Evolutionary conservation across 2,329 filamentous ascomycete genomes (phyloP), one percentile per base, ranked within the genome.

Genomic region (Microcera coccophila): DNA sequence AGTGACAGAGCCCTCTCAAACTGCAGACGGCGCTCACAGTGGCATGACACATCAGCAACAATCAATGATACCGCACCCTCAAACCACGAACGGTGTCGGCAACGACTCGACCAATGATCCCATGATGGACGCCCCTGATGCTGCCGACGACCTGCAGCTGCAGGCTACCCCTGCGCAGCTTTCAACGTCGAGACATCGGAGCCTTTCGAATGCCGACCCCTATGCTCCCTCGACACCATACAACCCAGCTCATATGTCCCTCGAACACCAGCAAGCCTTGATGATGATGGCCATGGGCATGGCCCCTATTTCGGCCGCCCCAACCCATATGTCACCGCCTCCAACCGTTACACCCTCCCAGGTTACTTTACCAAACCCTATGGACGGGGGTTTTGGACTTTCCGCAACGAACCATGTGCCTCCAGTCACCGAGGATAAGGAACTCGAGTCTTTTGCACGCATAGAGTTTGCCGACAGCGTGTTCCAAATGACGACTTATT

Each of bases 401-500:
- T 45, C 53, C 4, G 51, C 60, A 8, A 57, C 57, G 45, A 63
- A 60, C 41, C 59, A 65, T 31, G 55, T 62, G 28, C 62, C 62
- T 12, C 65, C 67, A 40, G 52, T 60, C 38, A 60, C 53, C n/a
- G 49, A 62, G 7, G 61, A 65, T 16, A 70, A 72, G 52, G 67
- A 64, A 36, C 63, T 81, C 12, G 74, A 79, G 55, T 79, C 76
- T 3, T 81, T 79, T 60, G 77, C 77, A 33, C 70, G 73, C 39
- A 70, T 90, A 47, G 78, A 82, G 55, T 90, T 90, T 60, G 75
- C 78, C 52, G 86, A 90, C 68, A 84, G 85, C 59, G 77, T 82
- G 42, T 90, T 87, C 62, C 85, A 87, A 64, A 85, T 90, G 81
- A 87, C 82, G 39, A 88, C 84, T 2, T 84, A 83, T 54, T 75